Percentiles rank a stretch among this genome's conserved stretches.
Evolutionary conservation across 768 basidiomycete genomes (phyloP).

Genomic region (Lyophyllum shimeji): DNA sequence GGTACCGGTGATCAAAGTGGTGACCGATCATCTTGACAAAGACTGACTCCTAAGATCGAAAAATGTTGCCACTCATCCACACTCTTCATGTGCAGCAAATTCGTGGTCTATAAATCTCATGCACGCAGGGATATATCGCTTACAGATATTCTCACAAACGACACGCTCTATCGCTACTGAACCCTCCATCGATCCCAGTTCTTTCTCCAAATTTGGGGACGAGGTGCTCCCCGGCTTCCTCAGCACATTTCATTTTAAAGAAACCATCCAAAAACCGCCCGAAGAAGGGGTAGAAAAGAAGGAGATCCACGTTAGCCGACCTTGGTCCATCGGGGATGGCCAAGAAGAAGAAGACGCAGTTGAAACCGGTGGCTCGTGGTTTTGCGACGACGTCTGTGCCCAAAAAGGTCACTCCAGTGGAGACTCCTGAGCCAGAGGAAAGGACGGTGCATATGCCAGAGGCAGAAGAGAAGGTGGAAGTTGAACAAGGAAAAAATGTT

Average conservation of each 20-base stretch:
- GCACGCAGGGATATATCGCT: slow-evolving; percentile 12
- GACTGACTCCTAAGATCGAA: slow-evolving; percentile 4
- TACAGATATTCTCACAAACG: slow-evolving; percentile 6
- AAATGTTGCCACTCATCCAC: slow-evolving; percentile 5
- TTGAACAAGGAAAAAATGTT: neutral
- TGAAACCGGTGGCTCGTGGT: slow-evolving; percentile 72
- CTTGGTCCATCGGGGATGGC: slow-evolving; percentile 48
- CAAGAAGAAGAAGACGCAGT: slow-evolving; percentile 84
- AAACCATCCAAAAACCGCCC: neutral
- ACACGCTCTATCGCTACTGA: slow-evolving; percentile 15
- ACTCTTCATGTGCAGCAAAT: slow-evolving; percentile 17
- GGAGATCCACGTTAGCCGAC: neutral
- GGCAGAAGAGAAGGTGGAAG: slow-evolving; percentile 2
- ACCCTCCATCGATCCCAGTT: slow-evolving; percentile 1
- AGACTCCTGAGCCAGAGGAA: slow-evolving; percentile 23
- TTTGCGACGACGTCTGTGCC: slow-evolving; percentile 84
- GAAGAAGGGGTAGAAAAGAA: slow-evolving; percentile 7
- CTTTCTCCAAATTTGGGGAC: slow-evolving; percentile 2
- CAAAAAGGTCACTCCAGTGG: slow-evolving; percentile 55
- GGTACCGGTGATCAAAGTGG: slow-evolving; percentile 4
- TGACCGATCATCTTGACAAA: slow-evolving; percentile 14
- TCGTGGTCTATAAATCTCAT: slow-evolving; percentile 18
- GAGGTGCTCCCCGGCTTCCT: neutral
- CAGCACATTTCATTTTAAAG: neutral
- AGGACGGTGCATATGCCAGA: slow-evolving; percentile 11